phyloP scores from a whole-genome alignment of 1,139 yeast species.

The Meyerozyma elateridarum region DNA sequence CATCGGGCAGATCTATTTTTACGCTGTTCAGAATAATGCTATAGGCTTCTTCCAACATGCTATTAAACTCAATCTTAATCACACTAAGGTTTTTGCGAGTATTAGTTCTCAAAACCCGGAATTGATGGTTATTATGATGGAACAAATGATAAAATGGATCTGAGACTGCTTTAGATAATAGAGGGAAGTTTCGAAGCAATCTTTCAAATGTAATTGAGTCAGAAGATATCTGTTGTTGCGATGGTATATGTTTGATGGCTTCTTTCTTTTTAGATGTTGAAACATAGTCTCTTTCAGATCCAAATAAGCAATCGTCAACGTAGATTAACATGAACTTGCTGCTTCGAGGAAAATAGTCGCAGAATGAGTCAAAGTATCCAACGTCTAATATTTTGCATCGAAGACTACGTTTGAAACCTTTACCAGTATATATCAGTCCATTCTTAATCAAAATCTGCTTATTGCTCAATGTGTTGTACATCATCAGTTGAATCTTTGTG shows the following conservation, averaged over 20 bases:
- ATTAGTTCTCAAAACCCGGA: constrained; percentile 27
- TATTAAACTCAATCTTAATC: constrained; percentile 30
- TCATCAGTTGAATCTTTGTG: constrained; percentile 36
- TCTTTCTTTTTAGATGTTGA: constrained; percentile 10
- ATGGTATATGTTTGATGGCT: not conserved
- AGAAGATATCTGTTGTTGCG: constrained; percentile 4
- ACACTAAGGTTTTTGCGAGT: constrained; percentile 24
- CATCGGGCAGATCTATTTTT: constrained; percentile 30
- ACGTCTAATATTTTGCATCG: constrained; percentile 41
- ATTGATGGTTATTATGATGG: constrained; percentile 40
- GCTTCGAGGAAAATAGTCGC: constrained; percentile 46
- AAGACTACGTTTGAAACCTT: constrained; percentile 51
- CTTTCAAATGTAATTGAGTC: constrained; percentile 21
- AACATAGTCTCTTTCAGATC: too few relatives aligned
- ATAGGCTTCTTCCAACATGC: constrained; percentile 35
- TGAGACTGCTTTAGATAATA: constrained; percentile 42
- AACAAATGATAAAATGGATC: constrained; percentile 40
- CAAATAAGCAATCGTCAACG: constrained; percentile 48
- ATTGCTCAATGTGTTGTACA: constrained; percentile 56
- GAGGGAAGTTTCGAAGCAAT: constrained; percentile 43
- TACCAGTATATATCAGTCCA: constrained; percentile 49
- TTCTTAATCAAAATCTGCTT: constrained; percentile 56
- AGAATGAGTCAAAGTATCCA: constrained; percentile 40
- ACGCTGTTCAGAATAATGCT: constrained; percentile 39
- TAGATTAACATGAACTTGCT: constrained; percentile 48